Base-by-base conservation (phyloP, 139 green algal genomes). In the Monoraphidium neglectum region DNA sequence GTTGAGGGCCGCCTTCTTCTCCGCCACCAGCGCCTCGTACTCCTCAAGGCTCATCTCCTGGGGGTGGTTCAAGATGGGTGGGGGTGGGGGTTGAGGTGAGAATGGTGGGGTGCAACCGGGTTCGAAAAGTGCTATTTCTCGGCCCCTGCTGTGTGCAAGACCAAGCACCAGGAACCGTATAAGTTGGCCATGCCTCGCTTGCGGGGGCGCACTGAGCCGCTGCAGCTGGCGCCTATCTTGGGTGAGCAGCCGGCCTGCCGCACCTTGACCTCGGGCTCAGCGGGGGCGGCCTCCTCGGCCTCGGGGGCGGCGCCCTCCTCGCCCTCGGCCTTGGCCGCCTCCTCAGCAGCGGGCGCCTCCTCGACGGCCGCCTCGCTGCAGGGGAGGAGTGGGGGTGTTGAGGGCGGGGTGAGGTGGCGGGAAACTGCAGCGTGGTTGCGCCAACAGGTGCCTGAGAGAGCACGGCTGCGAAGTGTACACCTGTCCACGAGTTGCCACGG, bases 1-100 rank as follows among this genome's bases (percentile, higher is more conserved):
- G 86, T 95, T 95, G 37, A 96, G 84, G 18, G 73, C 86, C 1
- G 88, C 88, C 76, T 89, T 90, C 89, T 94, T 94, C 84, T 91
- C 91, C 10, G 82, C 85, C 79, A 92, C 73, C 73, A 89, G 40
- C 23, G 54, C 79, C 86, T 94, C 89, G 35, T 94, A 96, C 82
- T 94, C 88, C 53, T 94, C 87, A 37, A 94, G 86, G 51, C 72
- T 87, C 74, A 94, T 84, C 80, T 93, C 81, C 84, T 92, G 77
- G 0, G 59, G 40, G 24, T 12, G 56, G 13, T 63, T 63, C 8
- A 15, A 5, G 56, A 15, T 10, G 13, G 56, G 56, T 12, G 56
- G 24, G 24, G 10, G 56, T 10, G 56, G 56, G 56, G 56, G 24
- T 30, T 12, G 56, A 18, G 56, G 56, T 18, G 56, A 16, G 40